Evolutionary conservation across 345 rosid genomes (phyloP), one percentile per base, ranked within the genome.

Genomic region (Kernera saxatilis): DNA sequence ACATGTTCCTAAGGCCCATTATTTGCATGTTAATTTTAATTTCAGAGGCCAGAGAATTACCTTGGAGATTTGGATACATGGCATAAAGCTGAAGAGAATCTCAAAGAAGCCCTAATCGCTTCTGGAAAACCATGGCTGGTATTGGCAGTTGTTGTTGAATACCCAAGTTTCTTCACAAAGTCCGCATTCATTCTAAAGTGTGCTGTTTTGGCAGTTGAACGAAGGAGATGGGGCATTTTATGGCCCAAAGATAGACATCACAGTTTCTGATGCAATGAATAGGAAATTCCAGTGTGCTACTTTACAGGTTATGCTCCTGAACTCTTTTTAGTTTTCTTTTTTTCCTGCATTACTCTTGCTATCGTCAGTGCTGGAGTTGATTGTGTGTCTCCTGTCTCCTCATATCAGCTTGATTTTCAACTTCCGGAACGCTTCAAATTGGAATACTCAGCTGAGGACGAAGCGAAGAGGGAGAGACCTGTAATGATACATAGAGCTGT

Each of bases 201-300:
- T n/a, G 23, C 41, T 70, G 39, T 69, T 61, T 69, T 78, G 69
- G 60, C 88, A 95, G 99, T 72, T 88, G 52, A 77, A 91, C 70
- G 96, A 88, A 79, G 99, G 89, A 35, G 98, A 94, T 79, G 98
- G 99, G 29, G 99, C 99, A 64, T 94, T 94, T 72, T 94, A 94
- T 77, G 99, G 99, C 52, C 99, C 99, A 5, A 94, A 94, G 82
- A 94, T 94, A 73, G 99, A 94, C 73, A 94, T 91, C 56, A 92
- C 97, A 51, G 98, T 95, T 37, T 94, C 97, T 60, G 98, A 91
- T 82, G 98, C 97, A 33, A 65, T 91, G 82, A 92, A 89, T 25
- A 85, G 99, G 78, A 94, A 89, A 77, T 86, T 88, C 67, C 99
- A 94, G 79, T 94, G 99, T 72, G 98, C 98, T 30, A 94, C 98